Percentiles rank a stretch among this genome's conserved stretches.
Conservation (phyloP, 306 rosid species). For the Cucurbita argyrosperma region DNA sequence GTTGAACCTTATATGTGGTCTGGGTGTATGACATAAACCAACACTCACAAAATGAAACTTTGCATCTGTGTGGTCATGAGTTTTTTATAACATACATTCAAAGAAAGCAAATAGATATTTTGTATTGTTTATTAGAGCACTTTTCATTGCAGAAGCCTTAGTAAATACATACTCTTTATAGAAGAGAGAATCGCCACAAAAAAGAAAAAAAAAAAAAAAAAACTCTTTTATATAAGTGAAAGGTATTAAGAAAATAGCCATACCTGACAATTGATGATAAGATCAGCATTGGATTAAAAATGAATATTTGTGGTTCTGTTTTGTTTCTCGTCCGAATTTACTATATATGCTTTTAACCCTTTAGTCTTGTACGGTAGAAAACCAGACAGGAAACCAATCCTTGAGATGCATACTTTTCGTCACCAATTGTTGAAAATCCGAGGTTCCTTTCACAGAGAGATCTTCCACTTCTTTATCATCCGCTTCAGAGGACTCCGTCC, state of each 20-base stretch:
- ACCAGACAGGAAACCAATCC: slow-evolving; percentile 32
- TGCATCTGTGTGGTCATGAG: neutral
- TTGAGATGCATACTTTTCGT: slow-evolving; percentile 40
- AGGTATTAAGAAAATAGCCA: slow-evolving; percentile 7
- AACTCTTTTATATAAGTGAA: no score
- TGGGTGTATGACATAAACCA: neutral
- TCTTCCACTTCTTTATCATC: slow-evolving; percentile 24
- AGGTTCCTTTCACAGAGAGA: slow-evolving; percentile 40
- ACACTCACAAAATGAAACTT: neutral
- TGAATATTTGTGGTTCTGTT: slow-evolving; percentile 36
- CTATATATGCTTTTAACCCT: slow-evolving; percentile 53
- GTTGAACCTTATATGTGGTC: neutral
- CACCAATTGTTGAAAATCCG: slow-evolving; percentile 29
- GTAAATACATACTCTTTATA: neutral
- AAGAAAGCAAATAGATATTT: neutral
- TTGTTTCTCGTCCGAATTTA: slow-evolving; percentile 24
- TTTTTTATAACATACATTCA: neutral
- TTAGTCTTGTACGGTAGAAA: slow-evolving; percentile 36
- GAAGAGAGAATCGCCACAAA: neutral
- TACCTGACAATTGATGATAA: slow-evolving; percentile 54
- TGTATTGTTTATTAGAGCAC: neutral
- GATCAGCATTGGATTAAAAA: slow-evolving; percentile 38
- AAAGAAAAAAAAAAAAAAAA: no score
- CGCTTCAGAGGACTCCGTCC: slow-evolving; percentile 17
- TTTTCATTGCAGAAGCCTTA: neutral